phyloP scores from a whole-genome alignment of 192 early-diverging fungal genomes.

The Podila horticola region DNA sequence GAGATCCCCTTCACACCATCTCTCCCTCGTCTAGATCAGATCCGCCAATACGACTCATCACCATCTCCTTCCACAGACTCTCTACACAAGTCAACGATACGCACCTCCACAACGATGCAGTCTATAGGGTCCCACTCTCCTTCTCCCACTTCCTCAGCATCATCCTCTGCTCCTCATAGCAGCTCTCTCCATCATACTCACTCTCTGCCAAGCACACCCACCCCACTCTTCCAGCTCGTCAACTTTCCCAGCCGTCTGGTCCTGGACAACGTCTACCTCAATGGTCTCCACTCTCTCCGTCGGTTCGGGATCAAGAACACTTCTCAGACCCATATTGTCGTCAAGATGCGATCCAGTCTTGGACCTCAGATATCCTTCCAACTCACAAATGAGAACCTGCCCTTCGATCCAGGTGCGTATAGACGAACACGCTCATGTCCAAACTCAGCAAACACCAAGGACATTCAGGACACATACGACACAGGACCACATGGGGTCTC shows the following conservation, averaged over 20 bases:
- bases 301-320: conserved; percentile 79
- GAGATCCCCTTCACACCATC: neutral
- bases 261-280: conserved; percentile 84
- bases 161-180: neutral
- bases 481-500: no score
- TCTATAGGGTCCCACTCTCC: no score
- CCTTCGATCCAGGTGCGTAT: conserved; percentile 59
- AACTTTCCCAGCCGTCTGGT: conserved; percentile 67
- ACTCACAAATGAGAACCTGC: conserved; percentile 85
- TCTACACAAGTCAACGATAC: neutral
- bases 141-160: neutral
- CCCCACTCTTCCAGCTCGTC: conserved; percentile 62
- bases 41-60: neutral
- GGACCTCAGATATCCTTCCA: conserved; percentile 86
- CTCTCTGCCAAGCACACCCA: conserved; percentile 4
- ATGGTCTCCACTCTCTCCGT: conserved; percentile 82
- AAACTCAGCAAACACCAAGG: neutral
- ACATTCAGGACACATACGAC: neutral
- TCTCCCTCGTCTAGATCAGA: neutral
- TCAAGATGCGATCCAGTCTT: conserved; percentile 85
- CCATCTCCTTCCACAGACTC: neutral
- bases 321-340: conserved; percentile 62
- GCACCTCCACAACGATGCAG: neutral
- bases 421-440: neutral
- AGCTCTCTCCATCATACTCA: neutral